Base-by-base conservation (phyloP, 257 asterid genomes). In the Solanum chaucha region DNA sequence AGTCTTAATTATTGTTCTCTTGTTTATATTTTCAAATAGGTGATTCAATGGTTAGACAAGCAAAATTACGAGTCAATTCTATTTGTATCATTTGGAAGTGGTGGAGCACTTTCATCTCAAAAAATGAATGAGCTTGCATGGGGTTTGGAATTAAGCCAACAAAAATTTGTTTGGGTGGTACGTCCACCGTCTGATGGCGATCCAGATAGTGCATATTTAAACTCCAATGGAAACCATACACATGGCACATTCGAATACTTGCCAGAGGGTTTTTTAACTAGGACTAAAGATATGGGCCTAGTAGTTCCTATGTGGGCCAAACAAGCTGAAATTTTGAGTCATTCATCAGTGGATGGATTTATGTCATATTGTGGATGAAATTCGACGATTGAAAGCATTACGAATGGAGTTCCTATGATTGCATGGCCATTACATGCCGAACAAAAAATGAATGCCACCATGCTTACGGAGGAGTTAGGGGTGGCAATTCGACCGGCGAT, bases 81-180 rank as follows among this genome's bases (percentile, higher is more conserved):
- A 64, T 83, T 0, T 30, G 46, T 59, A 13, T 86, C 88, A 1
- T 86, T 86, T 19, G 88, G 80, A 26, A 86, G 88, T 59, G 88
- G 86, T 61, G 88, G 86, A 40, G 15, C 71, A 10, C 58, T 87
- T 0, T 59, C 86, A 11, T 19, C 83, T 8, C 9, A 82, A n/a
- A 74, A 87, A 68, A 81, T 65, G 1, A 20, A 22, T 8, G 89
- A 80, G n/a, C 85, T 86, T 10, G 88, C 88, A 6, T 86, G 80
- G 30, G 88, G 86, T 30, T 64, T 87, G 6, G 73, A 80, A 24
- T 26, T 59, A 32, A 80, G 86, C n/a, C 34, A 15, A 2, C 89
- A 87, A 0, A 75, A 40, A 40, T 75, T 75, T n/a, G 12, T 75
- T 40, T 75, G 59, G 83, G 59, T 75, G 4, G 19, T 40, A 40